Conservation (phyloP, 305 asterid species). For the Plantago lanceolata region DNA sequence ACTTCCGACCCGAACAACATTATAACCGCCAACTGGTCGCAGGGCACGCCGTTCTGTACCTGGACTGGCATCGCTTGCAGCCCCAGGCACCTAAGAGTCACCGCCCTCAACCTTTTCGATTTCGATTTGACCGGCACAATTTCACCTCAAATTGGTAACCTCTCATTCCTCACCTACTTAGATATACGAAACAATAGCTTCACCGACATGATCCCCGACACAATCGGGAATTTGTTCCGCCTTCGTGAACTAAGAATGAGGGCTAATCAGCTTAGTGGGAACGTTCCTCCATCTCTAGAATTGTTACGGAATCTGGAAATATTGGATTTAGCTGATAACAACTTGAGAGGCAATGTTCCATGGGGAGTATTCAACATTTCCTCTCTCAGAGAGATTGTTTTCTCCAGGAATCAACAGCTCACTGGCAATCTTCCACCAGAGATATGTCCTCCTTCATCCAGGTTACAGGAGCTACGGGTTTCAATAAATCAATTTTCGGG, state of each 20-base stretch:
- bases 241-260: constrained; percentile 5
- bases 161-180: constrained; percentile 2
- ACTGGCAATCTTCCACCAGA: constrained; percentile 12
- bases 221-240: constrained; percentile 22
- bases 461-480: neutral
- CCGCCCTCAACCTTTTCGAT: constrained; percentile 8
- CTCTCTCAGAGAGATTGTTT: neutral
- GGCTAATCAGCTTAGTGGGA: constrained; percentile 8
- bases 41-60: constrained; percentile 12
- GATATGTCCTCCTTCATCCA: neutral
- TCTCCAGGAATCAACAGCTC: neutral
- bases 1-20: constrained; percentile 13
- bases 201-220: neutral
- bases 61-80: constrained; percentile 25
- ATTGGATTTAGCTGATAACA: constrained; percentile 2
- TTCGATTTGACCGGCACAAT: constrained; percentile 7
- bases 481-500: neutral
- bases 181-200: constrained; percentile 14
- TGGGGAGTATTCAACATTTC: constrained; percentile 15
- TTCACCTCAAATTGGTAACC: constrained; percentile 6
- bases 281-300: neutral
- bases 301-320: constrained; percentile 1
- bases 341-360: constrained; percentile 2
- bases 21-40: constrained; percentile 26
- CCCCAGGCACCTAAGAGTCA: constrained; percentile 13